Conservation (phyloP, 2,329 filamentous ascomycete species). For the Hymenoscyphus repandus region DNA sequence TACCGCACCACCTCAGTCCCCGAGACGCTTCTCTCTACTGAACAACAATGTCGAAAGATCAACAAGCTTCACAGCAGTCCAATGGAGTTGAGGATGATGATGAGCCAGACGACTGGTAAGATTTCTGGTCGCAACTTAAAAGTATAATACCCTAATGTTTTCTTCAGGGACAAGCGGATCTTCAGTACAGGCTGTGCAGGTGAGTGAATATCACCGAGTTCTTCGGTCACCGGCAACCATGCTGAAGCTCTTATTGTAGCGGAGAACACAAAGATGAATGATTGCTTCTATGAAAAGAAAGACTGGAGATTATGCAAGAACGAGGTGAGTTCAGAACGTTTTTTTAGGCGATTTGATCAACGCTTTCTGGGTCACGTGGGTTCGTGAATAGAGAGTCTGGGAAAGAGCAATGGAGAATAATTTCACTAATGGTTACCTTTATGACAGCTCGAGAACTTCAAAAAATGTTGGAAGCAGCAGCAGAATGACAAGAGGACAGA, state of each 20-base stretch:
- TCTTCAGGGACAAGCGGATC: conserved; percentile 86
- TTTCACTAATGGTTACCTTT: conserved; percentile 12
- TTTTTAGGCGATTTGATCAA: background rate
- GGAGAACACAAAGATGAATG: conserved; percentile 85
- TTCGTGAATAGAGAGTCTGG: background rate
- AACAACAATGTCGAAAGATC: conserved; percentile 28
- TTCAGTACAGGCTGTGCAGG: conserved; percentile 93
- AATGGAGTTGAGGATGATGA: conserved; percentile 60
- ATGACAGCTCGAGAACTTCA: conserved; percentile 79
- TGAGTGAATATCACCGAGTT: conserved; percentile 36
- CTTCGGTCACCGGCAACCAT: conserved; percentile 6
- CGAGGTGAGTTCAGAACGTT: conserved; percentile 59
- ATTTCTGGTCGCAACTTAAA: background rate
- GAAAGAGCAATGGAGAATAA: background rate
- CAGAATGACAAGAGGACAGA: conserved; percentile 80
- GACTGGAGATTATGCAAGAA: conserved; percentile 87
- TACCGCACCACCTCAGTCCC: background rate
- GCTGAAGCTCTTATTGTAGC: conserved; percentile 42
- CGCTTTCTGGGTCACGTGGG: conserved; percentile 22
- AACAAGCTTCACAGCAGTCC: conserved; percentile 25
- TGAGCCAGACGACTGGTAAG: conserved; percentile 91
- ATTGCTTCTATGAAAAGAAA: conserved; percentile 94
- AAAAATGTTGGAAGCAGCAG: conserved; percentile 84
- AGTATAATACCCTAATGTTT: background rate
- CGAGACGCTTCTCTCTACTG: too few species aligned